Percentiles rank a stretch among this genome's conserved stretches.
These are phyloP conservation scores for Cicer chorassanicum DNA, from an alignment of 306 rosid species.

Conservation along the genomic window DNA sequence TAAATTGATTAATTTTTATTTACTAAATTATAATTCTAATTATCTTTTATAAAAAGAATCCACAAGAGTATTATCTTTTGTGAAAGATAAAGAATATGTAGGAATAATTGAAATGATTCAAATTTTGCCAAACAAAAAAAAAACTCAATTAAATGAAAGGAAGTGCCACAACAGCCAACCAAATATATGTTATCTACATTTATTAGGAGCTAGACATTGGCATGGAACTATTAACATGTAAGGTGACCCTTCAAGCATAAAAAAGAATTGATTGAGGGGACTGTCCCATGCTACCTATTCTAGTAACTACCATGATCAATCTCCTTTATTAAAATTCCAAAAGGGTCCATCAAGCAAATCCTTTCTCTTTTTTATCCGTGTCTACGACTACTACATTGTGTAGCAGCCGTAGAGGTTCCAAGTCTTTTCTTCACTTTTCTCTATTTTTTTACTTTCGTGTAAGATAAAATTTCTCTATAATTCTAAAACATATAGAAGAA, in stretches of 20 bases:
- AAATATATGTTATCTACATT: conserved; percentile 43
- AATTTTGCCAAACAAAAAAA: conserved; percentile 31
- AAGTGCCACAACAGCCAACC: conserved; percentile 40
- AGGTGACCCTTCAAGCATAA: conserved; percentile 64
- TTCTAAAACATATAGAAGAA: conserved; percentile 40
- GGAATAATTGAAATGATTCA: conserved; percentile 28
- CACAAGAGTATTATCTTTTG: not conserved
- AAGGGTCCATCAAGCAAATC: conserved; percentile 55
- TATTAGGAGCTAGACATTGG: conserved; percentile 64
- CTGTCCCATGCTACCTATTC: conserved; percentile 53
- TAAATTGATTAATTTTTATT: no score
- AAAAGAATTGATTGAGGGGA: conserved; percentile 61
- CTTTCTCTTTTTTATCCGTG: not conserved
- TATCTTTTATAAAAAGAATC: no score
- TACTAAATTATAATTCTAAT: no score
- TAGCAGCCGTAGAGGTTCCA: no score
- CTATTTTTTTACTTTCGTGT: conserved; percentile 43
- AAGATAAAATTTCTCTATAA: conserved; percentile 53
- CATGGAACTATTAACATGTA: conserved; percentile 62
- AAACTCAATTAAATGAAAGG: conserved; percentile 36
- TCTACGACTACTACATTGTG: no score
- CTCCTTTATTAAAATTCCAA: conserved; percentile 68
- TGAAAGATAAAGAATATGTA: conserved; percentile 14
- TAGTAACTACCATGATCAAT: conserved; percentile 63
- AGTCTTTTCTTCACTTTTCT: not conserved